Percentiles rank a stretch among this genome's conserved stretches.
Evolutionary conservation across 345 rosid genomes (phyloP).

Genomic region (Erodium maritimum): DNA sequence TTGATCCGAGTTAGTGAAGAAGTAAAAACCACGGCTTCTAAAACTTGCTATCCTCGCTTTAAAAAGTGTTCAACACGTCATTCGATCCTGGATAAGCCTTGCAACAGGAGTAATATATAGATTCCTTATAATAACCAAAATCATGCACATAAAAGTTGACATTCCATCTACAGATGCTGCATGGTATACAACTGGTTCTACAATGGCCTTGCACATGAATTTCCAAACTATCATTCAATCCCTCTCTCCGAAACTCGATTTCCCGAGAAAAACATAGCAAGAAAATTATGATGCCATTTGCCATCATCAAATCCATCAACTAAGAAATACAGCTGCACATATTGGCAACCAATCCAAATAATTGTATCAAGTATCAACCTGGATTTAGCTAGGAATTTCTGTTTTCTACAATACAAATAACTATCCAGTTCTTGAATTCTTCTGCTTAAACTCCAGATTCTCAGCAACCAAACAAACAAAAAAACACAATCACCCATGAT

Average conservation of each 20-base stretch:
- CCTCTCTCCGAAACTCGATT: background rate
- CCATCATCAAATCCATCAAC: background rate
- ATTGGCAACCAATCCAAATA: background rate
- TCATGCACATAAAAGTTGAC: background rate
- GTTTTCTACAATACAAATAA: background rate
- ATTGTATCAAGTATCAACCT: background rate
- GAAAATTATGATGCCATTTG: background rate
- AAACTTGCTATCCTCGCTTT: background rate
- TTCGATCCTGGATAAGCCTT: background rate
- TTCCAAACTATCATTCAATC: background rate
- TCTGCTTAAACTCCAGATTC: background rate
- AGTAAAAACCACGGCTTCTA: background rate
- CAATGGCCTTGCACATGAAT: background rate
- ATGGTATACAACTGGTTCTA: background rate
- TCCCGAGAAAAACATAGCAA: background rate
- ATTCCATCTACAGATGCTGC: background rate
- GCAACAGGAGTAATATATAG: background rate
- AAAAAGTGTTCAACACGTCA: background rate
- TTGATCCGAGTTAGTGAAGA: background rate
- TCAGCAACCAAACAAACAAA: constrained; percentile 3
- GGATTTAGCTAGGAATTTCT: background rate
- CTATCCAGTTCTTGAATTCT: background rate
- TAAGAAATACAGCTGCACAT: background rate
- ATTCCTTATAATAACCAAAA: background rate
- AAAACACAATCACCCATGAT: background rate